Percentiles rank a stretch among this genome's conserved stretches.
Conservation (phyloP, 352 stramenopile genomes). For the Thalassiosira hispida region DNA sequence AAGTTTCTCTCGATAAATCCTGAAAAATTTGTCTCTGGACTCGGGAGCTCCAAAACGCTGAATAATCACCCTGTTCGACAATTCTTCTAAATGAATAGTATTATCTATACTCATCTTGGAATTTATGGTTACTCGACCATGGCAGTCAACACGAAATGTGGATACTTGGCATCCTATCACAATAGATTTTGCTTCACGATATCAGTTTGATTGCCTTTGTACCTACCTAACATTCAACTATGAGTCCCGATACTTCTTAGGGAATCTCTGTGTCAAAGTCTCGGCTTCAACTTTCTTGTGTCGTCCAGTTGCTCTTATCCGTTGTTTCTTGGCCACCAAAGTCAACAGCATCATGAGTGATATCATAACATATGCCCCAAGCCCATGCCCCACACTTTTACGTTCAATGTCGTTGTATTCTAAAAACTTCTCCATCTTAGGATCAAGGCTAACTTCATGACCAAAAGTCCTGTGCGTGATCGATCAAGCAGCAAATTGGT, state of each 20-base stretch:
- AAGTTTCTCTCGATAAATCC: too few species aligned
- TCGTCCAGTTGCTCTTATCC: slow-evolving; percentile 26
- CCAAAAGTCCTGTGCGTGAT: slow-evolving; percentile 47
- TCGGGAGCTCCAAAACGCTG: too few species aligned
- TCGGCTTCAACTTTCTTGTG: slow-evolving; percentile 45
- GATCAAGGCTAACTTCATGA: slow-evolving; percentile 12
- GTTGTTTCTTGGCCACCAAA: slow-evolving; percentile 26
- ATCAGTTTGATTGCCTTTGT: too few species aligned
- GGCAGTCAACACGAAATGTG: too few species aligned
- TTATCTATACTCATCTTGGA: too few species aligned
- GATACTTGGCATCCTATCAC: too few species aligned
- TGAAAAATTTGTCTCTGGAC: too few species aligned
- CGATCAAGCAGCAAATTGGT: too few species aligned
- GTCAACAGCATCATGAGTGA: slow-evolving; percentile 10
- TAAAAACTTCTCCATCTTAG: slow-evolving; percentile 37
- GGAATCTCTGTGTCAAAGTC: slow-evolving; percentile 2
- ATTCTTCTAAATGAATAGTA: too few species aligned
- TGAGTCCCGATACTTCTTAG: slow-evolving; percentile 18
- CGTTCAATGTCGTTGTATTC: slow-evolving; percentile 20
- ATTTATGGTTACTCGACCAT: too few species aligned
- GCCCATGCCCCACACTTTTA: slow-evolving; percentile 5
- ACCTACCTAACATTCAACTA: slow-evolving; percentile 4
- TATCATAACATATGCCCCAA: slow-evolving; percentile 16
- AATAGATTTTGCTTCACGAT: too few species aligned
- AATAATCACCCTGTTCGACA: too few species aligned